These are phyloP conservation scores for Phytophthora europaea DNA, from an alignment of 352 stramenopile genomes.

Conservation along the genomic window DNA sequence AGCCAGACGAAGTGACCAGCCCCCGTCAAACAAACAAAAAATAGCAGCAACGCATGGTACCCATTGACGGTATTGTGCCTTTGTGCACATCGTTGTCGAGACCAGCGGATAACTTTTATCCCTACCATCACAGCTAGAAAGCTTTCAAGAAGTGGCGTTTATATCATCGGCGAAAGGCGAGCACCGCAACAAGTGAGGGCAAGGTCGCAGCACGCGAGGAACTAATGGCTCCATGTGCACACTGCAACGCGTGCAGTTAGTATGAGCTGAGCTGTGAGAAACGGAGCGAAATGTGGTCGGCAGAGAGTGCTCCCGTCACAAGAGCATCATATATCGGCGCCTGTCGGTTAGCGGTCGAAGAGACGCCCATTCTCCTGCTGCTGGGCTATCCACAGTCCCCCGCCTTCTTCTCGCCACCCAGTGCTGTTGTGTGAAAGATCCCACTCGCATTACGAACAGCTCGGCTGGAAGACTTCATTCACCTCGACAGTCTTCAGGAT, in stretches of 20 bases:
- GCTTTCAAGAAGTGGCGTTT: neutral
- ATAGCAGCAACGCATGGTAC: neutral
- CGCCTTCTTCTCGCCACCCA: neutral
- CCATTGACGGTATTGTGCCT: neutral
- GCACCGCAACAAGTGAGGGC: slow-evolving; percentile 14
- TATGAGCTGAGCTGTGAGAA: slow-evolving; percentile 10
- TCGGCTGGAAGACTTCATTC: neutral
- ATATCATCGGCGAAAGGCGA: slow-evolving; percentile 10
- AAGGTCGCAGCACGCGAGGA: neutral
- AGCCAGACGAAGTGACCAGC: neutral
- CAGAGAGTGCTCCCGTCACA: slow-evolving; percentile 16
- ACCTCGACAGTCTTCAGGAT: slow-evolving; percentile 9
- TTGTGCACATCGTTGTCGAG: neutral
- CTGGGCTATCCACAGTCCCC: neutral
- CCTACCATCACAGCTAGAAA: neutral
- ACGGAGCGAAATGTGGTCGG: slow-evolving; percentile 14
- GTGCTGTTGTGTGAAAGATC: slow-evolving; percentile 7
- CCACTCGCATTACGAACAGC: slow-evolving; percentile 15
- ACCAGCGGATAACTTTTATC: neutral
- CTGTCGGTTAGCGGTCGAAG: slow-evolving; percentile 25
- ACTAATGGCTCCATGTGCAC: slow-evolving; percentile 9
- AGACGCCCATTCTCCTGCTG: slow-evolving; percentile 19
- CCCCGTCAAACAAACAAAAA: neutral
- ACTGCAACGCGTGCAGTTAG: neutral
- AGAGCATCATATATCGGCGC: slow-evolving; percentile 14